phyloP scores from a whole-genome alignment of 371 early-diverging fungal genomes.

The Circinella umbellata region DNA sequence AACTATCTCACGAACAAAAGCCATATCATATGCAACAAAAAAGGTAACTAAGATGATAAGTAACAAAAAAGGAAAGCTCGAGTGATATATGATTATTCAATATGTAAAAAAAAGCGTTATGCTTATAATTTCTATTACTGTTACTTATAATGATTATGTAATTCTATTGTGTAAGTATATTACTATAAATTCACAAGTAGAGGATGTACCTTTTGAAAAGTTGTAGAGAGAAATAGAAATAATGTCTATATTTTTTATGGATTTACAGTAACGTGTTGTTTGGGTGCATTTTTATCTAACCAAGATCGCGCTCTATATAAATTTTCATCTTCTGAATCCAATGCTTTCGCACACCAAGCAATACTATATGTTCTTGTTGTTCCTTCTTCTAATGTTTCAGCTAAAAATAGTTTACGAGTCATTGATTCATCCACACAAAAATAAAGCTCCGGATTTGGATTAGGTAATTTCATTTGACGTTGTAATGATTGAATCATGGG shows the following conservation, averaged over 20 bases:
- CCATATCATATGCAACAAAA: too few species aligned
- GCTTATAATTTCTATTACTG: too few species aligned
- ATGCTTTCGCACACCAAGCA: slow-evolving; percentile 75
- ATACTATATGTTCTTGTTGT: slow-evolving; percentile 48
- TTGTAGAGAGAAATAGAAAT: too few species aligned
- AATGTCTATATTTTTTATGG: neutral
- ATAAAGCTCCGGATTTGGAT: slow-evolving; percentile 47
- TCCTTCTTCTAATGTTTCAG: slow-evolving; percentile 49
- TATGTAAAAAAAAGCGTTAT: too few species aligned
- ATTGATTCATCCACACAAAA: slow-evolving; percentile 74
- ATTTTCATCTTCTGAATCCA: slow-evolving; percentile 62
- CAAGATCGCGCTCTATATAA: slow-evolving; percentile 59
- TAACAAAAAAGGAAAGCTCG: too few species aligned
- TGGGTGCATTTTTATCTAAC: slow-evolving; percentile 65
- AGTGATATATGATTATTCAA: too few species aligned
- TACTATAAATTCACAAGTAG: too few species aligned
- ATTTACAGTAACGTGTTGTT: slow-evolving; percentile 1
- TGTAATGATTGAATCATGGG: slow-evolving; percentile 53
- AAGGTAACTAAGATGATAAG: too few species aligned
- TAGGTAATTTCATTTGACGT: slow-evolving; percentile 28
- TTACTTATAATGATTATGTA: too few species aligned
- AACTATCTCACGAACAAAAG: too few species aligned
- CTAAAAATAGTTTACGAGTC: slow-evolving; percentile 55
- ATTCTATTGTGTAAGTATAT: too few species aligned
- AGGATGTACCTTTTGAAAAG: too few species aligned